Base-by-base conservation (phyloP, 2,329 filamentous ascomycete species). In the Fusarium redolens region DNA sequence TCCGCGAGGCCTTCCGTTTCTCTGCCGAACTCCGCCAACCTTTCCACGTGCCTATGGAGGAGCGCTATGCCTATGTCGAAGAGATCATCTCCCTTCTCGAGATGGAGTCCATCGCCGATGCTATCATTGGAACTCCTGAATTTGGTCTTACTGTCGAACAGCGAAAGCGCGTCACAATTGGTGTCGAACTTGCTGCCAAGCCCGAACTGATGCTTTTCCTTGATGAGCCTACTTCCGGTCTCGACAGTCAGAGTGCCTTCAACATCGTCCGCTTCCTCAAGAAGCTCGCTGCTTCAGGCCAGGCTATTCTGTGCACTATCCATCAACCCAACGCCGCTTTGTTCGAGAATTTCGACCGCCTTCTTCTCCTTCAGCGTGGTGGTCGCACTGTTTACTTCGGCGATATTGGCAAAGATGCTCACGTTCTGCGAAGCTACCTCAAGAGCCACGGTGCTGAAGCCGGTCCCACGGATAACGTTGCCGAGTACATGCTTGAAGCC, bases 221-320 rank as follows among this genome's bases (percentile, higher is more conserved):
- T 41, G 93, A 95, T 72, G 93, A 95, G 80, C 93, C 92, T 0
- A 95, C 93, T 0, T 92, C 90, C 4, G 93, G 93, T 62, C 88
- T 95, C 3, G 82, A 83, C 71, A 79, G 80, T 64, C 82, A 93
- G 79, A 90, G 88, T 63, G 92, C 92, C 22, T 94, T 92, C 84
- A 93, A 93, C 81, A 94, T 94, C 73, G 90, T 93, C 31, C 90
- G 92, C 38, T 93, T 94, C 85, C 84, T 95, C n/a, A 90, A 90
- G 76, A 94, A 94, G 82, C 87, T 94, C 10, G 91, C 92, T 55
- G 86, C 88, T n/a, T 92, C 92, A 5, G 95, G 94, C 4, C 95
- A 97, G 79, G 94, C 94, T 14, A 94, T 97, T 74, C 87, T 97
- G 7, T 97, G 94, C 83, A 97, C 95, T 0, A 97, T 97, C 71